Evolutionary conservation across 805 yeast genomes (phyloP), one percentile per base, ranked within the genome.

Genomic region (Candida sithepensis): DNA sequence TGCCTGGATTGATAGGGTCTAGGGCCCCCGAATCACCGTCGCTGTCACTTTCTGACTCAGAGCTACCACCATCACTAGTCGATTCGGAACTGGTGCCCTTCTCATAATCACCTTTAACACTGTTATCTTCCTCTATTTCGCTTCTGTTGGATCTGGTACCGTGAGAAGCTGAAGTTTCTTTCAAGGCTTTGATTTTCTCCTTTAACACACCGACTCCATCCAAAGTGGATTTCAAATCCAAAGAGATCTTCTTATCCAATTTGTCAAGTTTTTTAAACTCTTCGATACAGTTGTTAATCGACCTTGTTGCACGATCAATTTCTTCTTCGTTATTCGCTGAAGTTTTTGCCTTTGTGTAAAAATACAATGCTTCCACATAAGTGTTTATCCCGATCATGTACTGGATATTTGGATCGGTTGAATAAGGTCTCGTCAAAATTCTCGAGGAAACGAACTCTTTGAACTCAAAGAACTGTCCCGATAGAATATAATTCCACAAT

Each of bases 381-480:
- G 54, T 51, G 44, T 53, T 53, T 43, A 62, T 41, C 3, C 47
- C 71, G 42, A 59, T 43, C 32, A 74, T 50, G 53, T 67, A 76
- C 39, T 64, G 63, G 24, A 73, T 60, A n/a, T 57, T 60, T 1
- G 78, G 77, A 43, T 75, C 78, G 4, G 51, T 51, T 40, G 59
- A 62, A 50, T 64, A 75, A 1, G 81, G 81, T 7, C 74, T 74
- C 42, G 65, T 65, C 44, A 75, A 64, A 21, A 69, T 48, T 32
- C 75, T 51, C 38, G 69, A 70, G 19, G 68, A 70, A 14, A 72
- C 53, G 14, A 59, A 55, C 24, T 68, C 72, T 30, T 61, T 63
- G 22, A 74, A 64, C 36, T 56, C 61, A 4, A 58, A 52, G 45
- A 65, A 70, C 13, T 69, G 66, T 4, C 72, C 70, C 24, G 66